Base-by-base conservation (phyloP, 2,329 filamentous ascomycete species). In the Helminthosporium solani region DNA sequence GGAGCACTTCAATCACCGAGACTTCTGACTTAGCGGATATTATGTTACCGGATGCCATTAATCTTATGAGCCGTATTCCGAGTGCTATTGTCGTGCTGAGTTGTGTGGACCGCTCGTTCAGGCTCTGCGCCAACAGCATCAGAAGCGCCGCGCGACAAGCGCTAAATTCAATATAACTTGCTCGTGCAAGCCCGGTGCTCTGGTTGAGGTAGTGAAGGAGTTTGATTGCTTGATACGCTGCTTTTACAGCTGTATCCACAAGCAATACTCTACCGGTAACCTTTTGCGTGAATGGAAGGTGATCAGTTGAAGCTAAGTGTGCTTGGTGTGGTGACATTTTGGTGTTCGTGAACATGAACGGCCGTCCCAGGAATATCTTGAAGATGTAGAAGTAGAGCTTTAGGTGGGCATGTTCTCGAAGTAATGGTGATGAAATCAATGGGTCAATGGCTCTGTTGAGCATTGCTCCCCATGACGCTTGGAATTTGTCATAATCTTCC, bases 291-390 rank as follows among this genome's bases (percentile, higher is more conserved):
- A 9, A 11, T 9, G 23, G 21, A 7, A 7, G 12, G 9, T 20
- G 16, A 18, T 33, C 42, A 9, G 16, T 15, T 38, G 16, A 20
- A 25, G 16, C 16, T 34, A n/a, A 25, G 21, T n/a, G 41, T 33
- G 23, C 40, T 43, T 21, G 50, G 33, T 41, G 50, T 5, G 33
- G 19, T 8, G 15, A 7, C 12, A 18, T 8, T 11, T 9, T 35
- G 18, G n/a, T 20, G 36, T 51, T 50, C 21, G 50, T 42, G 14
- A 53, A 39, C 16, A 54, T 48, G 30, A 54, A 53, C 8, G 50
- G 47, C 35, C 52, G 37, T 8, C 52, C 52, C 9, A 53, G 45
- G 25, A 54, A 54, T 28, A 54, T 54, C 33, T 52, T 46, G 19
- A 53, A 28, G 33, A 35, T 35, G 19, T 35, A 5, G 1, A 53